A percentile compares a stretch with the other conserved stretches of the same genome.
Evolutionary conservation across 2,329 filamentous ascomycete genomes (phyloP).

Genomic region (Chaetomiaceae sp.): DNA sequence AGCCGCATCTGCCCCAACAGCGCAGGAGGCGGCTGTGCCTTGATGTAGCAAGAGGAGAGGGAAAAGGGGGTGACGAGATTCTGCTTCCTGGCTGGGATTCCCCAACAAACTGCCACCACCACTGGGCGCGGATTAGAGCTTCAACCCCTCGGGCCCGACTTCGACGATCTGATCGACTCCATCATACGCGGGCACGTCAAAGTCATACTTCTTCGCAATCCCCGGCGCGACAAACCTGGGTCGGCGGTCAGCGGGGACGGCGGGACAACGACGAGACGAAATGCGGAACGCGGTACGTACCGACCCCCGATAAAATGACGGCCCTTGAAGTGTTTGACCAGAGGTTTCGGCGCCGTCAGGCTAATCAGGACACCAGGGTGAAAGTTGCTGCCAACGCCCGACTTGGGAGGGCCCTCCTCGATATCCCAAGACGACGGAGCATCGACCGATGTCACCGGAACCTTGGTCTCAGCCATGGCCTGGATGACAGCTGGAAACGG

Average conservation of each 20-base stretch:
- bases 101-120: constrained; percentile 4
- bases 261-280: neutral
- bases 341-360: constrained; percentile 87
- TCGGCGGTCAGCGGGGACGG: constrained; percentile 16
- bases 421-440: constrained; percentile 95
- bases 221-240: constrained; percentile 72
- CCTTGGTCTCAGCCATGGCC: constrained; percentile 64
- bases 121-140: constrained; percentile 42
- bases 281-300: constrained; percentile 40
- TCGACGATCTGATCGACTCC: constrained; percentile 90
- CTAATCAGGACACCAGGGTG: constrained; percentile 78
- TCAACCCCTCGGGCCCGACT: constrained; percentile 49
- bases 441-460: constrained; percentile 85
- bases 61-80: neutral
- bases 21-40: constrained; percentile 49
- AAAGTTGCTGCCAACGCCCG: constrained; percentile 74
- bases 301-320: constrained; percentile 89
- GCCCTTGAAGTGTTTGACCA: constrained; percentile 78
- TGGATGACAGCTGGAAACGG: constrained; percentile 81
- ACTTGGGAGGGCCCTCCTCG: constrained; percentile 72
- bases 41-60: constrained; percentile 40
- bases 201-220: constrained; percentile 78
- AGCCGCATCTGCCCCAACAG: constrained; percentile 58
- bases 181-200: constrained; percentile 77
- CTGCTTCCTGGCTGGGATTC: too few relatives aligned